Evolutionary conservation across 2,329 filamentous ascomycete species (phyloP).

Genomic region (Pseudocercospora crystallina): DNA sequence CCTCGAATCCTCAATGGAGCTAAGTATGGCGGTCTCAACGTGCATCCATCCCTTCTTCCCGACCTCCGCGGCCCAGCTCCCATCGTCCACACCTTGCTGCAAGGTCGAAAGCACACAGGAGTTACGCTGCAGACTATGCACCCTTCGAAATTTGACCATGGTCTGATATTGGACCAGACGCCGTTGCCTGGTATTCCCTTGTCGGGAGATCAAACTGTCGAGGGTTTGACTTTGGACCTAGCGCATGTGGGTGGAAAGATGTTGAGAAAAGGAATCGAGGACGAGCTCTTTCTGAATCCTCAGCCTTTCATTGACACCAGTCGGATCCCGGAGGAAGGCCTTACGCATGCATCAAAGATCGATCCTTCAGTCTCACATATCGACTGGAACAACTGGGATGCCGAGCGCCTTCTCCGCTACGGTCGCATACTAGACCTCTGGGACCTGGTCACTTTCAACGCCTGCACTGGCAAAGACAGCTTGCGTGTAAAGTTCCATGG

Average conservation of each 20-base stretch:
- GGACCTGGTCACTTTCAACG: conserved; percentile 45
- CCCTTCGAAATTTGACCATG: conserved; percentile 72
- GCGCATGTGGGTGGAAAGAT: conserved; percentile 67
- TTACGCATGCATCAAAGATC: conserved; percentile 70
- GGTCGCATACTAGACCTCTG: conserved; percentile 67
- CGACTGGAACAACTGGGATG: conserved; percentile 57
- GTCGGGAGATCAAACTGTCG: conserved; percentile 47
- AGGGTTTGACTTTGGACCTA: conserved; percentile 55
- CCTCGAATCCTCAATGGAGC: conserved; percentile 67
- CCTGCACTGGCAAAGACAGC: conserved; percentile 11
- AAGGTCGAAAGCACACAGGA: conserved; percentile 62
- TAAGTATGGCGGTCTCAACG: conserved; percentile 84
- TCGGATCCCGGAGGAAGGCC: conserved; percentile 24
- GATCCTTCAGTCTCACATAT: conserved; percentile 63
- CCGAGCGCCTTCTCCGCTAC: conserved; percentile 56
- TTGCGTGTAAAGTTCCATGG: conserved; percentile 27
- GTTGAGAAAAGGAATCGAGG: conserved; percentile 65
- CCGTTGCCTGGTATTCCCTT: conserved; percentile 56
- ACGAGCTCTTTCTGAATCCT: conserved; percentile 65
- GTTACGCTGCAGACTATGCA: conserved; percentile 87
- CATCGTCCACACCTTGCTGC: conserved; percentile 78
- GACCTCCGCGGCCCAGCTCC: conserved; percentile 84
- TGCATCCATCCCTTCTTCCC: conserved; percentile 81
- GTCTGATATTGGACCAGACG: conserved; percentile 68
- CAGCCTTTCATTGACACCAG: conserved; percentile 10